Percentiles rank a stretch among this genome's conserved stretches.
phyloP scores from a whole-genome alignment of 116 monocot species.

The Iris pallida region DNA sequence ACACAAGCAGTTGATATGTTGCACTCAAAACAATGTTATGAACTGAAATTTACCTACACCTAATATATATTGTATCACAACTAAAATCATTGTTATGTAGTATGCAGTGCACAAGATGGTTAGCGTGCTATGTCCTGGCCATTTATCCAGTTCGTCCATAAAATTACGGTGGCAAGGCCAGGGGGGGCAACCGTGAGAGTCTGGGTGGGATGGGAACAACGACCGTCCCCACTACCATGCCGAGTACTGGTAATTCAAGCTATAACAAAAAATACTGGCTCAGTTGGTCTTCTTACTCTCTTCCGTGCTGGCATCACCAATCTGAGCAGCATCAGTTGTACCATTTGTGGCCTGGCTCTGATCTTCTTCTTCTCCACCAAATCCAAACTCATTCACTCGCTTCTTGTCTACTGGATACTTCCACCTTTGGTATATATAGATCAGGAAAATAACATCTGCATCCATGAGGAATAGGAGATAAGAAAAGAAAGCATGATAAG shows the following conservation, averaged over 20 bases:
- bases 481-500: neutral
- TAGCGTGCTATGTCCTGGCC: constrained; percentile 7
- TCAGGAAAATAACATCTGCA: constrained; percentile 93
- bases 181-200: constrained; percentile 10
- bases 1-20: no score
- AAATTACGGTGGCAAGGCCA: constrained; percentile 7
- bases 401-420: constrained; percentile 83
- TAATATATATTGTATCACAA: neutral
- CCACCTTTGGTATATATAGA: constrained; percentile 95
- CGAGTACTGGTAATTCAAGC: no score
- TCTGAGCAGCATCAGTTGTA: constrained; percentile 13
- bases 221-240: neutral
- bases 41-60: constrained; percentile 4
- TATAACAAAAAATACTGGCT: constrained; percentile 1
- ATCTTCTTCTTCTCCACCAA: constrained; percentile 79
- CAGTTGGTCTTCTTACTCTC: constrained; percentile 86
- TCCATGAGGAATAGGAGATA: no score
- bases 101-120: neutral
- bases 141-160: constrained; percentile 17
- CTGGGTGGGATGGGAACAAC: neutral
- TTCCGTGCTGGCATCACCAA: constrained; percentile 13
- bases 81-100: neutral
- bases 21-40: neutral
- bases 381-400: constrained; percentile 87
- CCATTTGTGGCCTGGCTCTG: constrained; percentile 16